Conservation (phyloP, 176 grass and related monocot species). For the Oropetium thomaeum region DNA sequence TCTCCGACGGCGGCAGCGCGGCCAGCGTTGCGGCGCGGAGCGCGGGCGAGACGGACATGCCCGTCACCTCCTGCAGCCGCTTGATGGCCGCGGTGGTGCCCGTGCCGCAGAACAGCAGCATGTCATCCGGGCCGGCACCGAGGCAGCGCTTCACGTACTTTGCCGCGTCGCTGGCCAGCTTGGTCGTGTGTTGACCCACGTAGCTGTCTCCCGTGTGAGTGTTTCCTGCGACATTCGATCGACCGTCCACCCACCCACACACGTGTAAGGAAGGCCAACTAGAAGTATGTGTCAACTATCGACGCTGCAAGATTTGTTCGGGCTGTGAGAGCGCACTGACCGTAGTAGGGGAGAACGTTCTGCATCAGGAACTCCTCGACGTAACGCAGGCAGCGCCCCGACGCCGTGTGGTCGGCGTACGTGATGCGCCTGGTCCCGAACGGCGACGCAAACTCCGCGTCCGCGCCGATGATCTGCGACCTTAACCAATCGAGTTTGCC, state of each 20-base stretch:
- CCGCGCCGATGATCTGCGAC: slow-evolving; percentile 38
- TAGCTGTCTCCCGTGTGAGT: slow-evolving; percentile 77
- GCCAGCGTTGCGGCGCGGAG: slow-evolving; percentile 8
- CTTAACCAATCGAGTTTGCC: slow-evolving; percentile 27
- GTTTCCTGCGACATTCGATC: too few species aligned
- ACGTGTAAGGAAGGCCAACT: neutral
- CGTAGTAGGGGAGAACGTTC: slow-evolving; percentile 67
- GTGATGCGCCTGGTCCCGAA: slow-evolving; percentile 55
- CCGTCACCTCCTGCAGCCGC: slow-evolving; percentile 22
- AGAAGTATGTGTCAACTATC: too few species aligned
- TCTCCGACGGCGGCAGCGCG: slow-evolving; percentile 39
- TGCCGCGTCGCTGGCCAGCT: slow-evolving; percentile 40
- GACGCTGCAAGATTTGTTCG: too few species aligned
- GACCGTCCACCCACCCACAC: neutral
- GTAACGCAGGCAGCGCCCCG: slow-evolving; percentile 54
- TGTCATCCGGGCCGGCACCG: neutral
- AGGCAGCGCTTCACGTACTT: slow-evolving; percentile 59
- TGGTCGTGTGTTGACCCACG: slow-evolving; percentile 55
- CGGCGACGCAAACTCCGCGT: slow-evolving; percentile 53
- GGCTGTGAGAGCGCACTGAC: slow-evolving; percentile 30
- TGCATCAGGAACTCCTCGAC: slow-evolving; percentile 57
- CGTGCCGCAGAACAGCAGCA: slow-evolving; percentile 31
- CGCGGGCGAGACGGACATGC: neutral
- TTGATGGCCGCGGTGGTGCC: slow-evolving; percentile 16
- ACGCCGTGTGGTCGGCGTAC: slow-evolving; percentile 80